Base-by-base conservation (phyloP, 78 protist species). In the Dictyostelium capitatum region DNA sequence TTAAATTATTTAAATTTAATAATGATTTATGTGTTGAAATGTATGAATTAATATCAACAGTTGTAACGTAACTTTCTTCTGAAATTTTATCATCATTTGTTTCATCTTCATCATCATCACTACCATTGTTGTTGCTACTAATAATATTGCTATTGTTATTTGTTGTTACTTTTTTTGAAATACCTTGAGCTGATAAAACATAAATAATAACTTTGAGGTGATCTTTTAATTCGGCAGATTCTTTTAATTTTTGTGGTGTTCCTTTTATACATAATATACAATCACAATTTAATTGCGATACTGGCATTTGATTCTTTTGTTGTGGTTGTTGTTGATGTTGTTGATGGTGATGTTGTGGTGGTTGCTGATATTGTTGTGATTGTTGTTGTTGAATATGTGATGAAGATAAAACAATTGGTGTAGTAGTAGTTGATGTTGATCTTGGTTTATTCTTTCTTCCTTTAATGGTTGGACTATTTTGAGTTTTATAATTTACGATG, bases 1-100 rank as follows among this genome's bases (percentile, higher is more conserved):
- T 62, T 62, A 62, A 25, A 25, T 62, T 62, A 62, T 62, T 62
- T 62, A 62, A 62, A 62, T 62, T 62, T 62, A 62, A 62, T 62
- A 62, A 25, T 28, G 10, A 14, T 28, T 62, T 62, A 25, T 62
- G 72, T 25, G 72, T 23, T 23, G 72, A n/a, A n/a, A 62, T 62
- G 25, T 23, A 62, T 25, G 30, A 23, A 28, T 62, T 28, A 25
- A 62, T 62, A 62, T 62, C 43, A 62, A 62, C 17, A 0, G 72
- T 62, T 62, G 30, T 7, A 15, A 62, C 72, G 25, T 62, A 62
- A 11, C 28, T 62, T 25, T n/a, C 12, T 56, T 56, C 65, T 20
- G n/a, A 19, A 20, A 7, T 3, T 19, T n/a, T 10, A 6, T 56
- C 19, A 6, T 37, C 43, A 37, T 37, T 37, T 12, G n/a, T n/a